These are phyloP conservation scores for Diaporthe caulivora DNA, from an alignment of 2,329 filamentous ascomycete genomes.

Conservation along the genomic window DNA sequence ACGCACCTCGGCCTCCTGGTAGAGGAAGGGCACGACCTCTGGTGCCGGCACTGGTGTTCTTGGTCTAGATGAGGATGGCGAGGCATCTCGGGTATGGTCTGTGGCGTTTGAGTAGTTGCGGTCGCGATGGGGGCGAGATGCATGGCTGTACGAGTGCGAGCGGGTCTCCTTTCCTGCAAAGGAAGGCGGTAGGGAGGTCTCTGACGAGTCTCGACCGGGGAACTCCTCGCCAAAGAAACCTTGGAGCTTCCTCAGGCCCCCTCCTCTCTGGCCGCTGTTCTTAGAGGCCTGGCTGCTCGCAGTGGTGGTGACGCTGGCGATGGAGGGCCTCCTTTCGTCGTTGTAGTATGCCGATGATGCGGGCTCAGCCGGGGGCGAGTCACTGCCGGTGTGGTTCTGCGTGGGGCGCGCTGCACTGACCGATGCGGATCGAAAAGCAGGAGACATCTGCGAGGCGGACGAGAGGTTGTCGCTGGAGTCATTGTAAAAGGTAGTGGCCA, in stretches of 20 bases:
- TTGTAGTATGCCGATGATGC: constrained; percentile 62
- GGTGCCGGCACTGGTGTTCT: constrained; percentile 89
- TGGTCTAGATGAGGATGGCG: constrained; percentile 81
- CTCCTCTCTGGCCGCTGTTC: constrained; percentile 74
- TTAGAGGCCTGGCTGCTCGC: constrained; percentile 88
- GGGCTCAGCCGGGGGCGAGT: constrained; percentile 66
- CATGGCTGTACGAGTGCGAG: constrained; percentile 72
- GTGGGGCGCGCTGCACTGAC: constrained; percentile 45
- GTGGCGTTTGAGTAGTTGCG: constrained; percentile 85
- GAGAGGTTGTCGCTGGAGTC: constrained; percentile 80
- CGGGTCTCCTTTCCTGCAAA: constrained; percentile 70
- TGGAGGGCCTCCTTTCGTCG: constrained; percentile 86
- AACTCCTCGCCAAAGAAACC: constrained; percentile 95
- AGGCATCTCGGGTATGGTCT: constrained; percentile 79
- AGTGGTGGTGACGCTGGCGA: constrained; percentile 84
- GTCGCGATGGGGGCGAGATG: constrained; percentile 70
- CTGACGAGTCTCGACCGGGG: constrained; percentile 79
- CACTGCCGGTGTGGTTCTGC: constrained; percentile 64
- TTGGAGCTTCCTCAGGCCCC: constrained; percentile 83
- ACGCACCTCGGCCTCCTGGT: constrained; percentile 85
- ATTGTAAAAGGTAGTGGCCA: constrained; percentile 76
- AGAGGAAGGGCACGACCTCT: constrained; percentile 97
- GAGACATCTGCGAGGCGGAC: constrained; percentile 74
- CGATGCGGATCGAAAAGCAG: constrained; percentile 71
- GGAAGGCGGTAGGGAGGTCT: constrained; percentile 71